Conservation (phyloP, 768 basidiomycete species). For the Pluteus cervinus region DNA sequence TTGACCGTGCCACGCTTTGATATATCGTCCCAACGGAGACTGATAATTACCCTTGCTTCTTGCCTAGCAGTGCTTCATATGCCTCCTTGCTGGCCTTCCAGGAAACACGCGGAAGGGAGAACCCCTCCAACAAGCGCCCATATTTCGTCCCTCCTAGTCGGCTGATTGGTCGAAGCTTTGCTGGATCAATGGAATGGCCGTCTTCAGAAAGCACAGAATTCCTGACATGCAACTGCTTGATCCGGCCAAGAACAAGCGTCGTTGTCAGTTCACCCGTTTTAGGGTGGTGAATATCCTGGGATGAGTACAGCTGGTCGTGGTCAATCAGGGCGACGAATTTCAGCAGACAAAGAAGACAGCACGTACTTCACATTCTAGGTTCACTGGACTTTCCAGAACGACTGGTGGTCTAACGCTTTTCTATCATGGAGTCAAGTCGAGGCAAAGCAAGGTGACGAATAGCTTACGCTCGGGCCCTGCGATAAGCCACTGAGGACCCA, state of each 20-base stretch:
- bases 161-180: slow-evolving; percentile 41
- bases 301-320: slow-evolving; percentile 37
- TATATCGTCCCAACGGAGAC: too few species aligned
- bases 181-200: slow-evolving; percentile 36
- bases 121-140: slow-evolving; percentile 38
- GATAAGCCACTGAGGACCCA: slow-evolving; percentile 60
- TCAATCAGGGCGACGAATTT: slow-evolving; percentile 4
- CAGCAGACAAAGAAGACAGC: slow-evolving; percentile 9
- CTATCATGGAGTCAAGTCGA: slow-evolving; percentile 23
- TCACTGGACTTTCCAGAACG: slow-evolving; percentile 52
- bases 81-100: slow-evolving; percentile 25
- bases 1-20: too few species aligned
- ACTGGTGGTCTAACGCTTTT: slow-evolving; percentile 41
- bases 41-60: too few species aligned
- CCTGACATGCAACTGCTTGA: slow-evolving; percentile 48
- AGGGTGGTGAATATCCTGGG: slow-evolving; percentile 39
- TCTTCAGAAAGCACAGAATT: slow-evolving; percentile 39
- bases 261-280: slow-evolving; percentile 29
- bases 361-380: slow-evolving; percentile 57
- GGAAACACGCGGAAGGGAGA: slow-evolving; percentile 35
- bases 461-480: slow-evolving; percentile 43
- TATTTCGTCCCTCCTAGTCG: slow-evolving; percentile 55
- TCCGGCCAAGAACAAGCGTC: slow-evolving; percentile 45
- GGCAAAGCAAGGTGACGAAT: slow-evolving; percentile 2
- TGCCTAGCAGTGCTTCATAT: slow-evolving; percentile 23